A percentile compares a stretch with the other conserved stretches of the same genome.
Evolutionary conservation across 306 rosid species (phyloP).

Genomic region (Boehmeria nivea): DNA sequence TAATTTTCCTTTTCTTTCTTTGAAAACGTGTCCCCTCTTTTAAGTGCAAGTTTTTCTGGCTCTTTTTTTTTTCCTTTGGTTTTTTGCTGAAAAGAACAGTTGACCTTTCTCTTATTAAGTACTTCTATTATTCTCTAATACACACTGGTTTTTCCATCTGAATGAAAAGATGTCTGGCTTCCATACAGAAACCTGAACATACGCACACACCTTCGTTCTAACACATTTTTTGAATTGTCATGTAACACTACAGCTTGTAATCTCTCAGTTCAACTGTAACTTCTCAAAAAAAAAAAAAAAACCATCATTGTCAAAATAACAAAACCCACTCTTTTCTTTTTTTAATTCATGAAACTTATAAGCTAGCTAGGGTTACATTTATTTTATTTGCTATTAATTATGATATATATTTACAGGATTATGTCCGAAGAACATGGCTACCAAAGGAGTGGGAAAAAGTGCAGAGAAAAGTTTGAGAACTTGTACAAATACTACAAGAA

Average conservation of each 20-base stretch:
- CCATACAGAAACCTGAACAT: not conserved
- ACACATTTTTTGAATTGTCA: not conserved
- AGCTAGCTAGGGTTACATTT: constrained; percentile 30
- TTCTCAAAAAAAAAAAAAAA: not conserved
- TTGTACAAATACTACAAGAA: constrained; percentile 96
- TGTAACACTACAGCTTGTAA: not conserved
- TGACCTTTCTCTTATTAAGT: constrained; percentile 28
- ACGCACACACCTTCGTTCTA: not conserved
- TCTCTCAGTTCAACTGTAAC: constrained; percentile 2
- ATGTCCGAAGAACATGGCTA: constrained; percentile 88
- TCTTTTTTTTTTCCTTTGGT: not conserved
- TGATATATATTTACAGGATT: constrained; percentile 40
- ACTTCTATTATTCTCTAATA: constrained; percentile 7
- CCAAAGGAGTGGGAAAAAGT: constrained; percentile 97
- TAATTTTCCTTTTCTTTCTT: constrained; percentile 13
- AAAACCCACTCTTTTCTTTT: too few species aligned
- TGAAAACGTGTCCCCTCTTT: constrained; percentile 51
- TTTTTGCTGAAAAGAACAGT: constrained; percentile 4
- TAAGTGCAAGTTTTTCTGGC: constrained; percentile 39
- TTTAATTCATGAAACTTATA: too few species aligned
- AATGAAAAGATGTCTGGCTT: constrained; percentile 26
- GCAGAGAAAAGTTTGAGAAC: constrained; percentile 95
- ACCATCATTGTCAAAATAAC: too few species aligned
- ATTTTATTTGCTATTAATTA: not conserved
- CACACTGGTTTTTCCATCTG: constrained; percentile 10